Base-by-base conservation (phyloP, 176 grass and related monocot species). In the Aechmea fasciata region DNA sequence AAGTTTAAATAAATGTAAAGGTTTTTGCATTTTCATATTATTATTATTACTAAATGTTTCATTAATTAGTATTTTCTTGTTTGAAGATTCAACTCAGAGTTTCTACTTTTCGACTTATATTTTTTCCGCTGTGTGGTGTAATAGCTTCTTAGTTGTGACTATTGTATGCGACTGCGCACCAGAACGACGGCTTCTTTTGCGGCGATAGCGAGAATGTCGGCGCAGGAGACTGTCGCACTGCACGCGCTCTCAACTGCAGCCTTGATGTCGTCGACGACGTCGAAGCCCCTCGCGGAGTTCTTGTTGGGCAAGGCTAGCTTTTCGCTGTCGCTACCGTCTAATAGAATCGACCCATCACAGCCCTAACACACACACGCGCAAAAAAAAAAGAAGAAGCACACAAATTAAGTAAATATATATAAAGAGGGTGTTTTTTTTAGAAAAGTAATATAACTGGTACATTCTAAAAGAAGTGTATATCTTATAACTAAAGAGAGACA, bases 201-300 rank as follows among this genome's bases (percentile, higher is more conserved):
- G 0, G 87, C 81, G 68, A 79, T 72, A 0, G 91, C 84, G 2
- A 96, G 70, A 11, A 90, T 52, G 66, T 96, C 87, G 26, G 91
- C 87, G 47, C 91, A 96, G 23, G 91, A 91, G 13, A 96, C 87
- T 8, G 76, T 76, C 13, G 76, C 87, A 1, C 64, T 81, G 67
- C 87, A 96, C 0, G 51, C 79, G 1, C 50, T 83, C 76, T 96
- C 91, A 19, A 96, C 69, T 11, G 89, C 91, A 22, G 84, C 54
- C 76, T 96, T 96, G 64, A 96, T 96, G 26, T 81, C 67, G 73
- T 90, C 91, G 13, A 90, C 71, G 48, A 90, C 82, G 11, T 90
- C 84, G 33, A 85, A 96, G 17, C 91, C 91, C 48, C 87, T 78
- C 17, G 14, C 81, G 55, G 91, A 96, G 74, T 96, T 90, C 3